phyloP scores from a whole-genome alignment of 2,329 filamentous ascomycete species.

The Aspergillus novofumigatus region DNA sequence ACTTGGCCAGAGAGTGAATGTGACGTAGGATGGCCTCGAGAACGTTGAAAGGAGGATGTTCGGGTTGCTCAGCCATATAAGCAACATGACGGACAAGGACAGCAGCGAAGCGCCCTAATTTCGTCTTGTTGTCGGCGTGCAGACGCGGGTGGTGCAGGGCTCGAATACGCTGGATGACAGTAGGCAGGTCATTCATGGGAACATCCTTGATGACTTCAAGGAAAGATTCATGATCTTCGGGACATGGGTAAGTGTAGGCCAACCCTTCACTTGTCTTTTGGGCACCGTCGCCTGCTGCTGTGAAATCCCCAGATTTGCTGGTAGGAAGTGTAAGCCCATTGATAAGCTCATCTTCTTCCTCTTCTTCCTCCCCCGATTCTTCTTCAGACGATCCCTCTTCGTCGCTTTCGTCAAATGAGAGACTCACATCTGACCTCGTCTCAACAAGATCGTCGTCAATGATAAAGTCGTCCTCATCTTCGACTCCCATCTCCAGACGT shows the following conservation, averaged over 20 bases:
- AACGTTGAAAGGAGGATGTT: constrained; percentile 58
- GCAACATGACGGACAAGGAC: constrained; percentile 54
- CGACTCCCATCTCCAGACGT: constrained; percentile 59
- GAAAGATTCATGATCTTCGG: constrained; percentile 71
- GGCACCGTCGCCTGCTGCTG: constrained; percentile 39
- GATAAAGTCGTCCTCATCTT: constrained; percentile 91
- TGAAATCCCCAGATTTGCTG: constrained; percentile 12
- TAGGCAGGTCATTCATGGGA: constrained; percentile 63
- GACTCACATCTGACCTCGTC: constrained; percentile 60
- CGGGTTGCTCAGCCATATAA: constrained; percentile 50
- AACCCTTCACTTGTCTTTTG: constrained; percentile 50
- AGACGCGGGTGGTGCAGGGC: constrained; percentile 89
- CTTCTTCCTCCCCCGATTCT: constrained; percentile 51
- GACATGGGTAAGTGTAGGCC: constrained; percentile 83
- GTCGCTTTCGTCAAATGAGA: constrained; percentile 39
- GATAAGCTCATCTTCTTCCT: constrained; percentile 66
- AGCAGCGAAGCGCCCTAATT: constrained; percentile 56
- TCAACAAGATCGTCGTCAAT: constrained; percentile 87
- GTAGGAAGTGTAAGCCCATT: constrained; percentile 56
- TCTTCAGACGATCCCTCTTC: constrained; percentile 55
- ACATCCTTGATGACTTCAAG: constrained; percentile 61
- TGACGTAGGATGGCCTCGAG: constrained; percentile 82
- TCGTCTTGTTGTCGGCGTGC: constrained; percentile 77
- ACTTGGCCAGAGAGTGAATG: constrained; percentile 86
- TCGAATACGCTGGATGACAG: constrained; percentile 81